Base-by-base conservation (phyloP, 1,284 basidiomycete genomes). In the Bjerkandera adusta region DNA sequence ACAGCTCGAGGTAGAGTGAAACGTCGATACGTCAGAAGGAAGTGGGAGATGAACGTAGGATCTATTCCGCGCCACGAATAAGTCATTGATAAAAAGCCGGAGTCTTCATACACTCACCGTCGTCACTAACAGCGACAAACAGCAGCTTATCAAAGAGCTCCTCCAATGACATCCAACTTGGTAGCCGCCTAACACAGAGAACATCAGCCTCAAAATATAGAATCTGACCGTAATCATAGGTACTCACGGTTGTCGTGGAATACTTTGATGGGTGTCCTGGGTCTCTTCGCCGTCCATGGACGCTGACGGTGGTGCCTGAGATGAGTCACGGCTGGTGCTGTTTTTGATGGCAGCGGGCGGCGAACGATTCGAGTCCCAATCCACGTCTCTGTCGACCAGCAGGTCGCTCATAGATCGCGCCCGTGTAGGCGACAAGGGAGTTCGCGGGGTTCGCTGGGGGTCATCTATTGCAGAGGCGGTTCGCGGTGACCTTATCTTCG, bases 1-100 rank as follows among this genome's bases (percentile, higher is more conserved):
- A 91, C 67, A 47, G 73, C 82, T 33, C 88, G 76, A 11, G 88
- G 88, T 37, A 75, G 85, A 36, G 85, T 75, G 61, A 91, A 91
- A 51, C 85, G 73, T 27, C 88, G 82, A 62, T 87, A 90, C 10
- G 86, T 89, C 29, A 91, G 73, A 40, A 91, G 70, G 63, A 91
- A 90, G 63, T 89, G 81, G 2, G 79, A 79, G 24, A 89, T 79
- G 59, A 81, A 91, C 4, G 77, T 74, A 11, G 85, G 77, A 63
- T 91, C 88, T 51, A 25, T 16, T 3, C 3, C 10, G n/a, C n/a
- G 8, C n/a, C 27, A 30, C n/a, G 8, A 30, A 30, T 27, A 29
- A 16, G 30, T 43, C 15, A 41, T 25, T 30, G 27, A 15, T 13
- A 34, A 10, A 16, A 6, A 20, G 22, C 22, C 21, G 8, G 36